These are phyloP conservation scores for Aspergillus sp. DNA, from an alignment of 2,329 filamentous ascomycete species.

Conservation along the genomic window DNA sequence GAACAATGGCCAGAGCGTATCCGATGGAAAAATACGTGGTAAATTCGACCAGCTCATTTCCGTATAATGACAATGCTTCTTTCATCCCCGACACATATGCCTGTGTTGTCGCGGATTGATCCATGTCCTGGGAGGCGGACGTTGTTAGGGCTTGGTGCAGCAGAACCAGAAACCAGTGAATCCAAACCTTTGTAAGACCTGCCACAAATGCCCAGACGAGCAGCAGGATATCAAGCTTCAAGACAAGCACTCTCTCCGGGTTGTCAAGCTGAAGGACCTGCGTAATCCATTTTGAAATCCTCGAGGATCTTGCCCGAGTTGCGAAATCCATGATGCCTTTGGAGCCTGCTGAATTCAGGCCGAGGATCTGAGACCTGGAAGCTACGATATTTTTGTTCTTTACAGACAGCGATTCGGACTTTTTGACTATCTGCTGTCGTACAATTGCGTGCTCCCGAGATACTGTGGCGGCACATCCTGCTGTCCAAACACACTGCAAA, in stretches of 20 bases:
- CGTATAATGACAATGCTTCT: constrained; percentile 40
- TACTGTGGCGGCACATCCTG: neutral
- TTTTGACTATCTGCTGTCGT: neutral
- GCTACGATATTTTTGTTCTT: neutral
- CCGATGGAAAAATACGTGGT: constrained; percentile 44
- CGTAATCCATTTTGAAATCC: neutral
- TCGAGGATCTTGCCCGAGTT: neutral
- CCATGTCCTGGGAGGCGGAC: constrained; percentile 6
- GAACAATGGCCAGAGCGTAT: constrained; percentile 37
- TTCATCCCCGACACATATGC: constrained; percentile 43
- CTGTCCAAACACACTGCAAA: neutral
- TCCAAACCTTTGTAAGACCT: constrained; percentile 9
- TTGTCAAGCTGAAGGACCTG: neutral
- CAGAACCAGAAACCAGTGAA: neutral
- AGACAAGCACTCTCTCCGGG: constrained; percentile 1
- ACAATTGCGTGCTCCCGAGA: neutral
- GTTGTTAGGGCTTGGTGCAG: neutral
- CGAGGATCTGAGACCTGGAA: neutral
- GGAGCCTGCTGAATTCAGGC: neutral
- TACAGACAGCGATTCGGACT: too few relatives aligned
- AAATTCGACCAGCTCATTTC: constrained; percentile 44
- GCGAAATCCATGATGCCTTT: neutral
- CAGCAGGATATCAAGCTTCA: constrained; percentile 9
- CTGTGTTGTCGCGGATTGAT: constrained; percentile 13
- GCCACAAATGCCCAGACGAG: constrained; percentile 11